Evolutionary conservation across 2,329 filamentous ascomycete species (phyloP).

Genomic region (Talaromyces albobiverticillius): DNA sequence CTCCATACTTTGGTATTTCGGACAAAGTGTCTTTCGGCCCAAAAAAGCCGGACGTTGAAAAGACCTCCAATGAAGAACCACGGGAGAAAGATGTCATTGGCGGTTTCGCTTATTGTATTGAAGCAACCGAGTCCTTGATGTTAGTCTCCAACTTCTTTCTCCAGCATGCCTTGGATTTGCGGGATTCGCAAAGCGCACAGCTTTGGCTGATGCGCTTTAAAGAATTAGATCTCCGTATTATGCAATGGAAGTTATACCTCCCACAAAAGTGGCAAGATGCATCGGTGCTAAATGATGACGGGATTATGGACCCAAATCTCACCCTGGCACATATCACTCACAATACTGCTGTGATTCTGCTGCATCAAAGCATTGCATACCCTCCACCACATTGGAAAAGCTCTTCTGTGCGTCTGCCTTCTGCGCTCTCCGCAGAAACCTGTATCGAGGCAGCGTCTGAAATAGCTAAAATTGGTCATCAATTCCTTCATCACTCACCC

Average conservation of each 20-base stretch:
- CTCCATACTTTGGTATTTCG: constrained; percentile 42
- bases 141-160: constrained; percentile 35
- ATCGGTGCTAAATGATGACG: constrained; percentile 30
- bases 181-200: constrained; percentile 26
- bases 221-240: constrained; percentile 22
- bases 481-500: constrained; percentile 40
- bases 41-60: neutral
- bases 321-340: constrained; percentile 51
- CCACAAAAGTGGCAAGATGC: constrained; percentile 30
- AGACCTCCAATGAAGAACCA: constrained; percentile 12
- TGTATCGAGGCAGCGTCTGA: constrained; percentile 48
- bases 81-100: no score
- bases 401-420: constrained; percentile 38
- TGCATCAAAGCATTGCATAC: constrained; percentile 51
- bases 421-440: constrained; percentile 47
- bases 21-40: constrained; percentile 22
- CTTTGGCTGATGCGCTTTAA: constrained; percentile 31
- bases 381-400: constrained; percentile 32
- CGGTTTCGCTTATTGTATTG: neutral
- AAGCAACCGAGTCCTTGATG: constrained; percentile 31
- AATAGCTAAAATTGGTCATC: constrained; percentile 45
- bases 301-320: constrained; percentile 48
- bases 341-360: constrained; percentile 50
- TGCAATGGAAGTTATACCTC: constrained; percentile 31
- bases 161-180: constrained; percentile 30